Percentiles rank a stretch among this genome's conserved stretches.
phyloP scores from a whole-genome alignment of 2,329 filamentous ascomycete genomes.

The Penicillium sclerotiorum region DNA sequence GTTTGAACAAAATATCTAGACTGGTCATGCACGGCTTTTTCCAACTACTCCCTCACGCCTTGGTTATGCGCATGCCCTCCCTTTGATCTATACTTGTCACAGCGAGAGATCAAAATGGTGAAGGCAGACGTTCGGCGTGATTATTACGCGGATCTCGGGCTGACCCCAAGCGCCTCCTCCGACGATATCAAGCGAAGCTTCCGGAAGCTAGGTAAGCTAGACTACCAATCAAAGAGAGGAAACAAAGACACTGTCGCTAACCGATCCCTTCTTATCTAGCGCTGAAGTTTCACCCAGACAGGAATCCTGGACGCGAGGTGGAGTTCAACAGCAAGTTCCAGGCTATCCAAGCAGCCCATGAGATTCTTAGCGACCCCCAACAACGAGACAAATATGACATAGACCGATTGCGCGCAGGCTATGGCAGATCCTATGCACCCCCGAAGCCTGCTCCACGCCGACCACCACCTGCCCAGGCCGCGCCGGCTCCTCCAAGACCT shows the following conservation, averaged over 20 bases:
- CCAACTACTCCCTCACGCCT: slow-evolving; percentile 3
- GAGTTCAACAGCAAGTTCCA: slow-evolving; percentile 84
- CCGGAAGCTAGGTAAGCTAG: slow-evolving; percentile 70
- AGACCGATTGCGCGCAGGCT: slow-evolving; percentile 58
- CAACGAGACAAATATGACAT: slow-evolving; percentile 64
- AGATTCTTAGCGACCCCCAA: slow-evolving; percentile 67
- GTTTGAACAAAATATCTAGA: slow-evolving; percentile 3
- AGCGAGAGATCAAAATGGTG: slow-evolving; percentile 58
- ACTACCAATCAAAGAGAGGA: background rate
- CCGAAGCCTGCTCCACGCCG: slow-evolving; percentile 33
- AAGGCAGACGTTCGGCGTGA: slow-evolving; percentile 70
- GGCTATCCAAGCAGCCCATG: slow-evolving; percentile 81
- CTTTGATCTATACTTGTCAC: slow-evolving; percentile 4
- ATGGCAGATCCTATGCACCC: slow-evolving; percentile 38
- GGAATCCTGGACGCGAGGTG: slow-evolving; percentile 79
- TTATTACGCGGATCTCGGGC: slow-evolving; percentile 83
- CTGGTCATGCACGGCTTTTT: slow-evolving; percentile 20
- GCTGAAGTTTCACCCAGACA: slow-evolving; percentile 83
- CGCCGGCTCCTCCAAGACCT: slow-evolving; percentile 27
- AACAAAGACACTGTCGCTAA: background rate
- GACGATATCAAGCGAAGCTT: slow-evolving; percentile 85
- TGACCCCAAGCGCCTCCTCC: slow-evolving; percentile 67
- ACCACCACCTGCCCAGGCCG: slow-evolving; percentile 23
- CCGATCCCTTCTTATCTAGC: slow-evolving; percentile 53
- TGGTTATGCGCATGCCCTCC: slow-evolving; percentile 20